Evolutionary conservation across 2,329 filamentous ascomycete species (phyloP), one percentile per base, ranked within the genome.

Genomic region (Diaporthe citri): DNA sequence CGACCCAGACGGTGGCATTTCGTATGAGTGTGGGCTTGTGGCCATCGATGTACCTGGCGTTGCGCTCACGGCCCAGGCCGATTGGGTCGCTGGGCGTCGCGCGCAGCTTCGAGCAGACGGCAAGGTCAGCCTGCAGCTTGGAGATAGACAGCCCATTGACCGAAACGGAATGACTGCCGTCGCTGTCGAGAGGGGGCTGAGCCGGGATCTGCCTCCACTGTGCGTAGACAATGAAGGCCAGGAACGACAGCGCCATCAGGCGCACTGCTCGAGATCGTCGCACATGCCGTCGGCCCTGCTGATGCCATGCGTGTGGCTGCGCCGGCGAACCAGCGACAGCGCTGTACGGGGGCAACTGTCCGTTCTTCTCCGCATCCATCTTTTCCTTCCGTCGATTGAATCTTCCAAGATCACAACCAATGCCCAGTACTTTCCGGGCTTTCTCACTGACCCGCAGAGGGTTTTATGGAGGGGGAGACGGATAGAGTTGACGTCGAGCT

Each of bases 1-100:
- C 92, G 4, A 90, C 85, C 92, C 92, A 93, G 28, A 93, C 86
- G 1, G 89, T 91, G 6, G 92, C 92, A 79, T 93, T 93, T 76
- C 87, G 89, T 77, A 93, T 92, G 55, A 93, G 85, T 0, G 90
- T 90, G 0, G 92, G 88, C 76, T 87, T 88, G 71, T 88, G 86
- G 70, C 90, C 90, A 4, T 90, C 85, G 57, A 92, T 81, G 79
- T 89, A 92, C 64, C 92, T 88, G 28, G 90, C 90, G 80, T 91
- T 94, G 78, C 86, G 86, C 43, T 89, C 86, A 28, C 92, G 89
- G 4, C 90, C 89, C 6, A 84, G 80, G 28, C 90, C 90, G 48
- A 85, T 85, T 1, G 90, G 90, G 76, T 92, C 90, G 66, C 85
- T 79, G 0, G 91, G 91, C 78, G 87, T 89, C 60, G 83, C 82